Base-by-base conservation (phyloP, 768 basidiomycete genomes). In the Psilocybe cyanescens region DNA sequence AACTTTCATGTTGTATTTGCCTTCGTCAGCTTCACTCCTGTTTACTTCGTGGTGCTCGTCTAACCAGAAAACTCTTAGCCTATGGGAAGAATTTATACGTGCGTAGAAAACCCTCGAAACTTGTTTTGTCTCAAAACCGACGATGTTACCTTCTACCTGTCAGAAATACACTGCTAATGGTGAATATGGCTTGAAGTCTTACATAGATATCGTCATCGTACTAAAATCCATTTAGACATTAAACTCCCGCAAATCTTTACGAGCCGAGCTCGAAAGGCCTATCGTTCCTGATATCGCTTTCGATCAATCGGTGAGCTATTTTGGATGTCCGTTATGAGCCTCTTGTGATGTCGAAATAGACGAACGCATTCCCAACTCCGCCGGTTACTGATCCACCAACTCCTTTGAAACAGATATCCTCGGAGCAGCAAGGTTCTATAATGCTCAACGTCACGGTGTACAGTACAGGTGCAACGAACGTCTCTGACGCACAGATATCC, bases 1-100 rank as follows among this genome's bases (percentile, higher is more conserved):
- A 74, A 74, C 54, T 71, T 74, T 37, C 74, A 75, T 63, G 70
- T 71, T 16, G 68, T 75, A 9, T 75, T 75, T 55, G 72, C 74
- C 37, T 72, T 75, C 44, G 74, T 75, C 35, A 41, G 73, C 67
- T 19, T 3, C 24, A 5, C 53, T 12, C 24, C 19, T 45, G 8
- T 41, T 50, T 4, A 37, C 7, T 2, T 19, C 52, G 3, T 11
- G 4, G 29, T 45, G 8, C 33, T 17, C 31, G 28, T 24, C 4
- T 44, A 19, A 58, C 37, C 28, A 53, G 9, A 29, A 14, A 37
- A 19, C 16, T 29, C 24, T 19, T 55, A 72, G 71, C 72, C 72
- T 1, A 60, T 72, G 67, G 72, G 71, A 31, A 62, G 72, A 29
- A 72, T 74, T 55, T 74, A 74, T 61, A 74, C 72, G 72, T 72